phyloP scores from a whole-genome alignment of 257 asterid genomes.

The Nicotiana attenuata region DNA sequence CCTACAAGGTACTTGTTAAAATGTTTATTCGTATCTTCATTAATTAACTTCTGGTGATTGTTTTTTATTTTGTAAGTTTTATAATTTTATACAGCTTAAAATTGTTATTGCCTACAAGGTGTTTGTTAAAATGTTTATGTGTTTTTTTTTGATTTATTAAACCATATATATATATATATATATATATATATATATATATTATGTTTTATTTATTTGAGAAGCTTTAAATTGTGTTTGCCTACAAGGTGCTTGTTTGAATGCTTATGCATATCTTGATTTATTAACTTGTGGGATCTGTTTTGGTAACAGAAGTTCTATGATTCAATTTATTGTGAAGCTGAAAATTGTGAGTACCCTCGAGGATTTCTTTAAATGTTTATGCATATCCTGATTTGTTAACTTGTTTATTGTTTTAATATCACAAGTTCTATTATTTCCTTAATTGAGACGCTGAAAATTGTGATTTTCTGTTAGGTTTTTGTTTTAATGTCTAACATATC shows the following conservation, averaged over 20 bases:
- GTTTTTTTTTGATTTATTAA: background rate
- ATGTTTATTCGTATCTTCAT: background rate
- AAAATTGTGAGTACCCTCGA: background rate
- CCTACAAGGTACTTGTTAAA: slow-evolving; percentile 22
- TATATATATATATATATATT: too few species aligned
- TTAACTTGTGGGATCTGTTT: too few species aligned
- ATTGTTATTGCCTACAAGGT: background rate
- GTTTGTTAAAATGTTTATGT: background rate
- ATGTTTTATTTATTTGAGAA: too few species aligned
- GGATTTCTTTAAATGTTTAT: background rate
- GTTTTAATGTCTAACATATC: background rate
- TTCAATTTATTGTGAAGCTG: too few species aligned
- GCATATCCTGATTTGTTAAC: background rate
- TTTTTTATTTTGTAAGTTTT: background rate
- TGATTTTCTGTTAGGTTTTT: background rate
- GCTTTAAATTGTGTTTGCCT: too few species aligned
- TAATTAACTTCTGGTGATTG: background rate
- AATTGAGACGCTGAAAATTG: background rate
- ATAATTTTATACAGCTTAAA: too few species aligned
- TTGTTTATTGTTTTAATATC: too few species aligned
- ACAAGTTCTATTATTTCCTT: too few species aligned
- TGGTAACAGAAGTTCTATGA: too few species aligned
- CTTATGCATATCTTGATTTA: too few species aligned
- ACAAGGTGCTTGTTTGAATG: too few species aligned
- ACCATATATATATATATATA: too few species aligned